Percentiles rank a stretch among this genome's conserved stretches.
phyloP scores from a whole-genome alignment of 352 stramenopile genomes.

The Bremia lactucae region DNA sequence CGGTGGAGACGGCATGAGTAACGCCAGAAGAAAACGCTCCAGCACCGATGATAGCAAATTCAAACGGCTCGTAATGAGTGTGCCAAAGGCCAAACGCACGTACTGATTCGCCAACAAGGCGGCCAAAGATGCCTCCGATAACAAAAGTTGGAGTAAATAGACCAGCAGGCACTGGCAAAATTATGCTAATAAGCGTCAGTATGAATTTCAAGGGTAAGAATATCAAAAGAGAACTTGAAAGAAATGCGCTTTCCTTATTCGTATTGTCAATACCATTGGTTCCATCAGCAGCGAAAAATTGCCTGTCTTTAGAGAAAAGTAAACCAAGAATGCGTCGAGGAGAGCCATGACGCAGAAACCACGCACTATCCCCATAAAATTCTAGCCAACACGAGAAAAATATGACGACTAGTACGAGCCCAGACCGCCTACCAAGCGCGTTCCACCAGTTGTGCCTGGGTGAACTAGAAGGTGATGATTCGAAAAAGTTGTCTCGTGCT shows the following conservation, averaged over 20 bases:
- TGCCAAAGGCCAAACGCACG: slow-evolving; percentile 41
- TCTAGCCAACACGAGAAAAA: slow-evolving; percentile 57
- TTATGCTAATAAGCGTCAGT: slow-evolving; percentile 68
- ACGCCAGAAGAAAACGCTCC: slow-evolving; percentile 86
- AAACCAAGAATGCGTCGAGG: slow-evolving; percentile 48
- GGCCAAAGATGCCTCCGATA: slow-evolving; percentile 74
- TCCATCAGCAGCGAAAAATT: slow-evolving; percentile 25
- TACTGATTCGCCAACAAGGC: slow-evolving; percentile 69
- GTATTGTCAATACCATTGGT: slow-evolving; percentile 1
- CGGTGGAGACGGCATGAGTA: slow-evolving; percentile 87
- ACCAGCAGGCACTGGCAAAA: slow-evolving; percentile 62
- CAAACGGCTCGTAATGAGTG: slow-evolving; percentile 80
- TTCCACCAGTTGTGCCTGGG: slow-evolving; percentile 22
- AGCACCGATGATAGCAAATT: slow-evolving; percentile 89
- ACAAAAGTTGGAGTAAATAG: slow-evolving; percentile 81
- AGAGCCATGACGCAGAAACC: slow-evolving; percentile 69
- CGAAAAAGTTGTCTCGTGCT: slow-evolving; percentile 40
- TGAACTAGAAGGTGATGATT: slow-evolving; percentile 3
- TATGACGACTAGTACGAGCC: slow-evolving; percentile 46
- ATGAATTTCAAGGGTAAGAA: slow-evolving; percentile 70
- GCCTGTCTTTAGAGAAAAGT: slow-evolving; percentile 59
- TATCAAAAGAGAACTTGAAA: slow-evolving; percentile 70
- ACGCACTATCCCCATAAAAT: slow-evolving; percentile 72
- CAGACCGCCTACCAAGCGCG: slow-evolving; percentile 47
- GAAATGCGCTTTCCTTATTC: slow-evolving; percentile 33